Base-by-base conservation (phyloP, 768 basidiomycete species). In the Cystobasidium onofrii region DNA sequence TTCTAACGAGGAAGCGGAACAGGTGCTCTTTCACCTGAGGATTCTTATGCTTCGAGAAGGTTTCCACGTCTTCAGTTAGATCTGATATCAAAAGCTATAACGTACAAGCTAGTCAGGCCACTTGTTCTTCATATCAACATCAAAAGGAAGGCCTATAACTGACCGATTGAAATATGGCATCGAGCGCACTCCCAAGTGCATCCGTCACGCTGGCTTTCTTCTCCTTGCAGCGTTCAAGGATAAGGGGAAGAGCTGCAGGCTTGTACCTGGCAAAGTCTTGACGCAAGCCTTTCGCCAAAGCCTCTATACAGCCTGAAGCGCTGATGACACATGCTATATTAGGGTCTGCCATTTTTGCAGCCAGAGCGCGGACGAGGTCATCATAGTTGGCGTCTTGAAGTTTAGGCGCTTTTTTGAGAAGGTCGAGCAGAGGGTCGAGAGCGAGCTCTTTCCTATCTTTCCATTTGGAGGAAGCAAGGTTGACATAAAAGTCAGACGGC, bases 1-100 rank as follows among this genome's bases (percentile, higher is more conserved):
- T 90, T 64, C 95, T 86, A 23, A 85, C 86, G 31, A 97, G 83
- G 78, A 95, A 96, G 78, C 90, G 90, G 76, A 95, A 83, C 0
- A 92, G 89, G 6, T 91, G 90, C 81, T 95, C 92, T 79, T 96
- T 95, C 34, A 96, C 90, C 81, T 96, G 93, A 0, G 96, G 96
- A 78, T 97, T 99, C 83, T 98, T 99, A 70, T 88, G 88, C 76
- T 87, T 87, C 20, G 95, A 83, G 0, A 88, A 86, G 1, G 87
- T 84, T 46, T 90, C 84, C 52, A 95, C 83, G 80, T 97, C 92
- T 17, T 91, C 88, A 65, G 91, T 84, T 52, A 93, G 86, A 74
- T 96, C 93, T 31, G 87, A 81, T 6, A 99, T 82, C 1, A 87
- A 85, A 0, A 88, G 88, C 94, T 98, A 79, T 17, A 73, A 41